Conservation (phyloP, 345 rosid species). For the Brassica juncea region DNA sequence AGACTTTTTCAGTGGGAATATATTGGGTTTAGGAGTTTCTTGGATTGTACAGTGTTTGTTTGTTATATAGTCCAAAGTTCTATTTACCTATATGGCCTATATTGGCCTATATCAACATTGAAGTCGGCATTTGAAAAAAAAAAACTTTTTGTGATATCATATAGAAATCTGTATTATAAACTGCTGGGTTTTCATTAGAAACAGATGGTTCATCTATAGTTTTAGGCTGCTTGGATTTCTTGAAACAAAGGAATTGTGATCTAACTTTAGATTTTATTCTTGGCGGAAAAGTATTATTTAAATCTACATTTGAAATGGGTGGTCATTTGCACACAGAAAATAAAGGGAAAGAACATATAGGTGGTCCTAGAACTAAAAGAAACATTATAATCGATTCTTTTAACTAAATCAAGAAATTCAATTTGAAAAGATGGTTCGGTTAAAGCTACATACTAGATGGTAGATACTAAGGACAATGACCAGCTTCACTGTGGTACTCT, state of each 20-base stretch:
- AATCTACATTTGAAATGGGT: not conserved
- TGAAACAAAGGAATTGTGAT: not conserved
- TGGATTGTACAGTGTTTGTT: conserved; percentile 13
- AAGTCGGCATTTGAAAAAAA: not conserved
- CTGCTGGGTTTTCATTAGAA: not conserved
- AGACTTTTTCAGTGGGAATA: conserved; percentile 27
- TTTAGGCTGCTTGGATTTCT: not conserved
- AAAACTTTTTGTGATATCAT: not conserved
- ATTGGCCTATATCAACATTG: not conserved
- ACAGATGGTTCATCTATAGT: not conserved
- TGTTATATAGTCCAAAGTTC: conserved; percentile 1
- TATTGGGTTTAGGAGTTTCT: conserved; percentile 20
- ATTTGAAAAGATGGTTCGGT: not conserved
- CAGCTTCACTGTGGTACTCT: not conserved
- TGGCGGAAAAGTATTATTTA: not conserved
- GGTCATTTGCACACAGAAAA: not conserved
- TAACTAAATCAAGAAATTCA: not conserved
- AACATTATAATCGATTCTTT: not conserved
- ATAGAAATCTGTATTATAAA: not conserved
- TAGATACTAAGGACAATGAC: not conserved
- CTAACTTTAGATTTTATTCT: not conserved
- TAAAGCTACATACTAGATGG: not conserved
- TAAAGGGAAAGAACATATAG: not conserved
- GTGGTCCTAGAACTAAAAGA: not conserved
- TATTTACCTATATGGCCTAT: not conserved